Evolutionary conservation across 257 asterid genomes (phyloP).

Genomic region (Solanum infundibuliforme): DNA sequence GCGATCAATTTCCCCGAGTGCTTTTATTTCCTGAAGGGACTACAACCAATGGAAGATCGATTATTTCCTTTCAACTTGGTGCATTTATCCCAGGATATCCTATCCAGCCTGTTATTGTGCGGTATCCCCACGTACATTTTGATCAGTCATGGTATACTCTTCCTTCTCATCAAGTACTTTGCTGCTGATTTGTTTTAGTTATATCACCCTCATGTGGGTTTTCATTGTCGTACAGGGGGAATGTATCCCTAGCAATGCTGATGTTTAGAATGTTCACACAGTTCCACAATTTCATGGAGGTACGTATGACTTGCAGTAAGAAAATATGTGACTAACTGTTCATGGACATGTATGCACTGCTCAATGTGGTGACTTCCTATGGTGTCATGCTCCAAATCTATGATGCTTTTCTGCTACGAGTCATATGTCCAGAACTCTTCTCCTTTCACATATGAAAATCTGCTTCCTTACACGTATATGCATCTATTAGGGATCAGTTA

Average conservation of each 20-base stretch:
- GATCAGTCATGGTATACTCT: constrained; percentile 86
- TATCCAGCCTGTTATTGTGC: constrained; percentile 84
- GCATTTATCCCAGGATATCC: constrained; percentile 95
- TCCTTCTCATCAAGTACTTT: background rate
- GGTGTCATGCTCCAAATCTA: background rate
- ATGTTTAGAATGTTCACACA: constrained; percentile 97
- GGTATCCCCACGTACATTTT: constrained; percentile 88
- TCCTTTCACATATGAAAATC: background rate
- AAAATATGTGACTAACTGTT: background rate
- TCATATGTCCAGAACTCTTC: background rate
- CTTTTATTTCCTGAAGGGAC: constrained; percentile 99
- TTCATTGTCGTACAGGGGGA: constrained; percentile 53
- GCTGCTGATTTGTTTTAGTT: background rate
- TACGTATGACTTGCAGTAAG: constrained; percentile 3
- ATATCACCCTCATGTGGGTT: background rate
- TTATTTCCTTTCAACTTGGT: constrained; percentile 91
- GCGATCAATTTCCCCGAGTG: constrained; percentile 71
- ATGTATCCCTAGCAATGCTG: constrained; percentile 47
- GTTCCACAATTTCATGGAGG: constrained; percentile 99
- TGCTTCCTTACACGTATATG: background rate
- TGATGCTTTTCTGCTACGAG: background rate
- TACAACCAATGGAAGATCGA: constrained; percentile 89
- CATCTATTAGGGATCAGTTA: background rate
- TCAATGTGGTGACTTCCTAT: background rate
- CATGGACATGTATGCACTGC: background rate